These are phyloP conservation scores for Colletotrichum sidae DNA, from an alignment of 2,329 filamentous ascomycete species.

Conservation along the genomic window DNA sequence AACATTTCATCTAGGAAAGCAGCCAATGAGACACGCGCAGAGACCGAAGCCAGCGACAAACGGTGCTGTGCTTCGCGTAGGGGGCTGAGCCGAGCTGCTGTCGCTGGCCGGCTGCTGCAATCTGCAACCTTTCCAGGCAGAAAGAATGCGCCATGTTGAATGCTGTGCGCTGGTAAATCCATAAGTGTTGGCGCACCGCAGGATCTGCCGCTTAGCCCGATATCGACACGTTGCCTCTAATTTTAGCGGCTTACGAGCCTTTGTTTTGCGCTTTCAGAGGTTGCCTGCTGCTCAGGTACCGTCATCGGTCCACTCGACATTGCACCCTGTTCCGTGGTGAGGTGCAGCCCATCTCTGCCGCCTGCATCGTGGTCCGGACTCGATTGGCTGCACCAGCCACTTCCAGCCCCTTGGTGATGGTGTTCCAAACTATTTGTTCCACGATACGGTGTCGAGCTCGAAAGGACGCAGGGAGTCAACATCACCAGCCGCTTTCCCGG, in stretches of 20 bases:
- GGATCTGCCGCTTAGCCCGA: conserved; percentile 22
- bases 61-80: not conserved
- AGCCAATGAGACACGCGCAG: not conserved
- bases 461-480: too few species aligned
- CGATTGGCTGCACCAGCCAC: too few species aligned
- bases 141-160: not conserved
- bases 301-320: too few species aligned
- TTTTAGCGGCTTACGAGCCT: conserved; percentile 19
- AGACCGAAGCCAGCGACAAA: conserved; percentile 9
- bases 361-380: too few species aligned
- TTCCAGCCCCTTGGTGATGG: too few species aligned
- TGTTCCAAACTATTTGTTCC: too few species aligned
- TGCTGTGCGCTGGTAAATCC: not conserved
- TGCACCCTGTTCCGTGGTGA: too few species aligned
- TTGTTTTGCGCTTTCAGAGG: not conserved
- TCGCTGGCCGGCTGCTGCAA: too few species aligned
- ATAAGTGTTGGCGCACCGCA: not conserved
- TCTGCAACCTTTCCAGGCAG: conserved; percentile 4
- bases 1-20: not conserved
- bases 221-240: conserved; percentile 7
- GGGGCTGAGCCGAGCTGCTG: not conserved
- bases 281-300: too few species aligned
- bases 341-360: too few species aligned
- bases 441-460: too few species aligned
- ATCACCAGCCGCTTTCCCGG: too few species aligned